Evolutionary conservation across 495 filamentous ascomycete species (phyloP), one percentile per base, ranked within the genome.

Genomic region (Sabuloglossum arenarium): DNA sequence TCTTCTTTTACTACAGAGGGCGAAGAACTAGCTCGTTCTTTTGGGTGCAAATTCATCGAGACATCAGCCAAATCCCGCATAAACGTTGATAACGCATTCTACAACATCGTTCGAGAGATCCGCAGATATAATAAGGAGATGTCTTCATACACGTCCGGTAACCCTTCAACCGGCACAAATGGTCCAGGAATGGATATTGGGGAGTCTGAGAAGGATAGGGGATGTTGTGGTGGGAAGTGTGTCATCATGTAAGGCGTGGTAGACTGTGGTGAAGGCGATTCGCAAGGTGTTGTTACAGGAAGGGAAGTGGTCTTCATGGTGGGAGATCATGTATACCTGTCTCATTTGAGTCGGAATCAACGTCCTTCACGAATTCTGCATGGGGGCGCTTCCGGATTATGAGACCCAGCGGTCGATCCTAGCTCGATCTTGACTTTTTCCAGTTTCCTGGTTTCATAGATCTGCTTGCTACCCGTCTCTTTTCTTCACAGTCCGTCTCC

Each of bases 11-110:
- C 39, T 21, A 21, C 39, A 98, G 91, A 97, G 80, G 91, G 90
- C 62, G 80, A 89, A 66, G 76, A 80, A 57, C 75, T 96, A 56
- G 91, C 91, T 39, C 75, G 78, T 29, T 79, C 84, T 60, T 97
- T 97, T 69, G 80, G 81, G 62, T 97, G 91, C 78, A 87, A 89
- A 67, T 98, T 96, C 73, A 94, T 98, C 70, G 91, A 98, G 73
- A 97, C 91, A 32, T 98, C 91, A 42, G 91, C 91, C 59, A 98
- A 97, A 73, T 93, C 88, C 59, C 85, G 89, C 67, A 89, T 91
- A 70, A 94, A 97, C 65, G 91, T 98, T 65, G 93, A 98, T 69
- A 86, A 93, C 67, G 89, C 91, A 54, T 98, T 98, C 73, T 97
- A 86, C 75, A 86, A 97, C 65, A 86, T 96, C 61, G 91, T 98